These are phyloP conservation scores for Lachancea waltii DNA, from an alignment of 805 yeast genomes.

Conservation along the genomic window DNA sequence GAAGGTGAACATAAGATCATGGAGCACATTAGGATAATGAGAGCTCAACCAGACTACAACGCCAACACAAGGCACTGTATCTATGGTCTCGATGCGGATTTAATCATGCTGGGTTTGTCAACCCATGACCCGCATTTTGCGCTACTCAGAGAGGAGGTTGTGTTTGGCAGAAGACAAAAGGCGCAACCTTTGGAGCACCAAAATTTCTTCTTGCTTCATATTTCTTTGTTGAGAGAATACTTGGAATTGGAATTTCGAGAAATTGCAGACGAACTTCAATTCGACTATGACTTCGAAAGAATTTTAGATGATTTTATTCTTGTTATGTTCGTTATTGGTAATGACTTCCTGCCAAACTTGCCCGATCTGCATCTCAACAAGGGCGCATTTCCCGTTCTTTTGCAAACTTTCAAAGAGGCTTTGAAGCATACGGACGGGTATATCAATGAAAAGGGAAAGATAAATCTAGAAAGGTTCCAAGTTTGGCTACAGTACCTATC, in stretches of 20 bases:
- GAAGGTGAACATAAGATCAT: conserved; percentile 98
- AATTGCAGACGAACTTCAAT: conserved; percentile 54
- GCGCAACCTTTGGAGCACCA: conserved; percentile 60
- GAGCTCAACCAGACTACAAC: conserved; percentile 66
- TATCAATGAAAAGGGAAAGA: conserved; percentile 73
- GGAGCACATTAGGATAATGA: conserved; percentile 78
- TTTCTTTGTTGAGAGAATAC: conserved; percentile 86
- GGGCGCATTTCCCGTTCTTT: conserved; percentile 91
- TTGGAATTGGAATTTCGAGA: conserved; percentile 77
- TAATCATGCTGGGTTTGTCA: conserved; percentile 86
- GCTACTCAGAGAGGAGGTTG: conserved; percentile 89
- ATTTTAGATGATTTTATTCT: conserved; percentile 87
- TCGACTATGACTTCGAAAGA: conserved; percentile 77
- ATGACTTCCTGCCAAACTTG: conserved; percentile 93
- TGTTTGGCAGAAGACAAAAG: conserved; percentile 56
- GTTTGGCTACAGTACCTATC: conserved; percentile 72
- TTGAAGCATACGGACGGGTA: conserved; percentile 74
- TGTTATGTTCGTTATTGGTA: conserved; percentile 91
- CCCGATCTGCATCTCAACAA: conserved; percentile 91
- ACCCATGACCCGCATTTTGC: conserved; percentile 96
- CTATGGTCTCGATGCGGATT: conserved; percentile 93
- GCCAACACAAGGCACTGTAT: conserved; percentile 87
- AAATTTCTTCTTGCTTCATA: conserved; percentile 74
- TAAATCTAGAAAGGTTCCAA: conserved; percentile 65
- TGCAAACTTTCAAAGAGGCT: conserved; percentile 81